Evolutionary conservation across 2,329 filamentous ascomycete genomes (phyloP).

Genomic region (Exutisphaerella laricina): DNA sequence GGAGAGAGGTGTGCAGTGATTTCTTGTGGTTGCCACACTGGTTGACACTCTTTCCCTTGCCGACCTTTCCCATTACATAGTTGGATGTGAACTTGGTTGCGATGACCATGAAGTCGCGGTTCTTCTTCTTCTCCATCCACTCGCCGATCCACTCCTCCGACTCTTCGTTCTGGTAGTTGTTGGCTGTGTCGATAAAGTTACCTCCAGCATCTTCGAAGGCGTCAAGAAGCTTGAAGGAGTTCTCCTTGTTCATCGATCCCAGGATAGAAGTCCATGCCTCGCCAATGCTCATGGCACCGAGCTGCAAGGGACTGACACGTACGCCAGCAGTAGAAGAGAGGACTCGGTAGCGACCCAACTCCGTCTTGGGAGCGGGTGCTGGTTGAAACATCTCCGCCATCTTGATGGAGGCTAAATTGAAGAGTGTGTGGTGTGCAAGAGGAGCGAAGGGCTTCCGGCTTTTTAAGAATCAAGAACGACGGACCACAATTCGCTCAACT

Average conservation of each 20-base stretch:
- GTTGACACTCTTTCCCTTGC: conserved; percentile 56
- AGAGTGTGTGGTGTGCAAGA: background rate
- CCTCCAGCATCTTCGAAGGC: conserved; percentile 33
- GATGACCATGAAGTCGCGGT: conserved; percentile 39
- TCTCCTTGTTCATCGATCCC: conserved; percentile 60
- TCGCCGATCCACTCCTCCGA: conserved; percentile 42
- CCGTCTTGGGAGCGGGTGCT: conserved; percentile 45
- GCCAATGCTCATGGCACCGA: conserved; percentile 63
- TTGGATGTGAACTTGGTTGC: conserved; percentile 38
- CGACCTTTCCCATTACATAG: conserved; percentile 24
- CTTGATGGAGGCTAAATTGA: background rate
- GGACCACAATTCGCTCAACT: no score
- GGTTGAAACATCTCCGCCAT: conserved; percentile 29
- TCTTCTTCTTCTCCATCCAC: conserved; percentile 38
- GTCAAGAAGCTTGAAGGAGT: conserved; percentile 52
- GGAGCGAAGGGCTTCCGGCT: no score
- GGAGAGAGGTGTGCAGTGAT: conserved; percentile 50
- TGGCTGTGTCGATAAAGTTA: conserved; percentile 35
- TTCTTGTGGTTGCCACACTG: conserved; percentile 57
- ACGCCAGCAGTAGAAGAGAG: conserved; percentile 49
- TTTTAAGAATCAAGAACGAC: no score
- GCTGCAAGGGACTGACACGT: conserved; percentile 40
- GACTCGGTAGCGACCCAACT: conserved; percentile 50
- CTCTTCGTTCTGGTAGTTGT: conserved; percentile 38
- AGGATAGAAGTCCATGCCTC: conserved; percentile 53